A percentile compares a stretch with the other conserved stretches of the same genome.
phyloP scores from a whole-genome alignment of 805 yeast species.

The Millerago galiae region DNA sequence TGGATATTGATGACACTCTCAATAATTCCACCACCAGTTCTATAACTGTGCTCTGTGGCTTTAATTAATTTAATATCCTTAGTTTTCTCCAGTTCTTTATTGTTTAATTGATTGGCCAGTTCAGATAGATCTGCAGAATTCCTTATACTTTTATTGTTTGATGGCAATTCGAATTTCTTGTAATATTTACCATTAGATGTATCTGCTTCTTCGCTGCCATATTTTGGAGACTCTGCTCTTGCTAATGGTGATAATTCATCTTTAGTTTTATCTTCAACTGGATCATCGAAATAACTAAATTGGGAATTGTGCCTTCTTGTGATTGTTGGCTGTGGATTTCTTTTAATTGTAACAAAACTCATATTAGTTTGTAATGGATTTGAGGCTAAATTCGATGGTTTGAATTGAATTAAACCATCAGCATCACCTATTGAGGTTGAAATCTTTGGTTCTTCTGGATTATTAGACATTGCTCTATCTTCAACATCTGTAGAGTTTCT shows the following conservation, averaged over 20 bases:
- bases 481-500: conserved; percentile 35
- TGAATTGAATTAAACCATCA: conserved; percentile 15
- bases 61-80: background rate
- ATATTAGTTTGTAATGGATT: conserved; percentile 65
- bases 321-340: conserved; percentile 34
- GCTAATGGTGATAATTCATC: conserved; percentile 5
- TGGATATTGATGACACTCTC: conserved; percentile 79
- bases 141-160: conserved; percentile 2
- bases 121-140: conserved; percentile 18
- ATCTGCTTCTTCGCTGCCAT: conserved; percentile 11
- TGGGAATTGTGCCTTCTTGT: conserved; percentile 8
- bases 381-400: conserved; percentile 51
- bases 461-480: background rate
- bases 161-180: conserved; percentile 15
- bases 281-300: conserved; percentile 15
- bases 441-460: background rate
- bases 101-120: conserved; percentile 1
- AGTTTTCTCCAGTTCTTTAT: background rate
- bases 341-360: conserved; percentile 62
- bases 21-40: conserved; percentile 48
- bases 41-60: conserved; percentile 16
- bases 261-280: conserved; percentile 4
- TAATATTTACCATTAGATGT: conserved; percentile 5
- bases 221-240: conserved; percentile 17
- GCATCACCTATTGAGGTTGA: conserved; percentile 3